These are phyloP conservation scores for Neofusicoccum kwambonambiense DNA, from an alignment of 2,329 filamentous ascomycete species.

Conservation along the genomic window DNA sequence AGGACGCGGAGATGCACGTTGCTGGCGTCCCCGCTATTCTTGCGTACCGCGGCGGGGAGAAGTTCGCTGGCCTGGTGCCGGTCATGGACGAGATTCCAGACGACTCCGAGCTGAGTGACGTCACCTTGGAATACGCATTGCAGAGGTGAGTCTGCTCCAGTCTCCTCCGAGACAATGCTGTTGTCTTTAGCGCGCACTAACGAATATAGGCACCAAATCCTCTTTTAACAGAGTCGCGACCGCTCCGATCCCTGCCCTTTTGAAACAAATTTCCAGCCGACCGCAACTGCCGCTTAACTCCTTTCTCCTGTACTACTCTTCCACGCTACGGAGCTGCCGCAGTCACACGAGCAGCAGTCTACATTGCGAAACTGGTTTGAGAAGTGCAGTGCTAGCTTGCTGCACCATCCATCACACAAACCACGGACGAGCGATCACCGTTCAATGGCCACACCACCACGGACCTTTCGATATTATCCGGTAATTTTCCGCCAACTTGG, in stretches of 20 bases:
- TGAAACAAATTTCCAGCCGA: conserved; percentile 6
- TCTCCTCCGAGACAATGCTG: not conserved
- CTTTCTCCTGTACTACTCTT: not conserved
- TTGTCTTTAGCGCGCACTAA: not conserved
- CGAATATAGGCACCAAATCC: conserved; percentile 16
- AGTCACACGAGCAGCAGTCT: not conserved
- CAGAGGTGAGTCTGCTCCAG: conserved; percentile 47
- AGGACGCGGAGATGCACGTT: conserved; percentile 91
- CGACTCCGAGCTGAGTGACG: conserved; percentile 50
- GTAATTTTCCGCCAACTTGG: not conserved
- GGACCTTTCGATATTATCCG: not conserved
- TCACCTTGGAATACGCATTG: conserved; percentile 58
- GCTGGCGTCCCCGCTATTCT: conserved; percentile 84
- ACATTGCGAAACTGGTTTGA: not conserved
- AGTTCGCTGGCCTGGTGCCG: conserved; percentile 86
- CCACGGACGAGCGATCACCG: not conserved
- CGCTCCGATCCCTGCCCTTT: conserved; percentile 6
- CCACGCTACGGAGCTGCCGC: not conserved
- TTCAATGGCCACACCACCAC: not conserved
- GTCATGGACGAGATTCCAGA: conserved; percentile 80
- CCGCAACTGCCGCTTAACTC: not conserved
- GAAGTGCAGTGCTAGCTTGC: not conserved
- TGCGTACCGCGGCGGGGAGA: conserved; percentile 84
- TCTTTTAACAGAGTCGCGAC: conserved; percentile 9
- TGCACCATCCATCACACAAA: not conserved